These are phyloP conservation scores for Zychaea mexicana DNA, from an alignment of 371 early-diverging fungal species.

Conservation along the genomic window DNA sequence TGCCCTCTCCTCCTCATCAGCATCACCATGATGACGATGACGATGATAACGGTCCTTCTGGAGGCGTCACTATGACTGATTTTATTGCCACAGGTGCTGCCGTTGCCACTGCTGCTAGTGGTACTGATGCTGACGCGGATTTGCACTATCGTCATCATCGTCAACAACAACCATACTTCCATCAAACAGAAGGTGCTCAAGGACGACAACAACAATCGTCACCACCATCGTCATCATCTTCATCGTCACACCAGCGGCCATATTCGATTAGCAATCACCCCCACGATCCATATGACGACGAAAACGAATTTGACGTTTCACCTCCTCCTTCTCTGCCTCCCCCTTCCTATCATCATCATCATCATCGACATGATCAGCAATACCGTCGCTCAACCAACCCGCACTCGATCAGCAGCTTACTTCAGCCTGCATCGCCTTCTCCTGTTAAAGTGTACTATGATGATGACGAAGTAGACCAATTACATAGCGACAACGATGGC, in stretches of 20 bases:
- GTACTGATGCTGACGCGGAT: too few species aligned
- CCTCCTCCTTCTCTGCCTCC: neutral
- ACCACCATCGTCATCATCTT: too few species aligned
- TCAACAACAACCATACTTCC: neutral
- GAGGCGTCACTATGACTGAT: too few species aligned
- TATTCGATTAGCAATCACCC: too few species aligned
- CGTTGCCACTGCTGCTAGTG: too few species aligned
- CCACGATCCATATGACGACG: too few species aligned
- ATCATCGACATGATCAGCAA: neutral
- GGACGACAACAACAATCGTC: neutral
- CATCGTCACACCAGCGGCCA: too few species aligned
- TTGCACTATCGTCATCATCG: too few species aligned
- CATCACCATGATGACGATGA: too few species aligned
- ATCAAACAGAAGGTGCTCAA: neutral
- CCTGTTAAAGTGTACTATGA: neutral
- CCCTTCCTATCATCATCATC: too few species aligned
- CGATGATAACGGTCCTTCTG: too few species aligned
- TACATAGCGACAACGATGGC: constrained; percentile 3
- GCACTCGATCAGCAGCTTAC: neutral
- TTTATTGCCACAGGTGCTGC: neutral
- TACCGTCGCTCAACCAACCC: neutral
- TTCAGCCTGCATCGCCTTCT: neutral
- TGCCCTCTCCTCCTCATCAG: neutral
- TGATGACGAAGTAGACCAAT: constrained; percentile 1
- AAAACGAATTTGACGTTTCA: too few species aligned